Conservation (phyloP, 2,329 filamentous ascomycete genomes). For the Didymella keratinophila region DNA sequence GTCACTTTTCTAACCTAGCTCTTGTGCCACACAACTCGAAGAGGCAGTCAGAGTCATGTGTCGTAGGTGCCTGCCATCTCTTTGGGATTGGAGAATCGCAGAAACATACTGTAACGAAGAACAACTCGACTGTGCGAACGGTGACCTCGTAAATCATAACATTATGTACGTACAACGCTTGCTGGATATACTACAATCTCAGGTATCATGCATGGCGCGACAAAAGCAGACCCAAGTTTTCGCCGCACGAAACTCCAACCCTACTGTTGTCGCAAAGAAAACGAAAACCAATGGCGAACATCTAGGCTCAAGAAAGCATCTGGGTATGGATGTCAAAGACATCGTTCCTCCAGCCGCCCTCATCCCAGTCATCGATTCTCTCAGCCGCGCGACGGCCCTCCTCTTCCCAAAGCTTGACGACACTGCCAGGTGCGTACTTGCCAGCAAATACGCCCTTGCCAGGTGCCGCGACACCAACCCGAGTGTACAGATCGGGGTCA, state of each 20-base stretch:
- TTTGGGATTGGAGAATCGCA: too few species aligned
- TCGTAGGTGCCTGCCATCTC: too few species aligned
- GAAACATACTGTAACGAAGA: too few species aligned
- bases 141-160: neutral
- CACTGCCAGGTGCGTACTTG: constrained; percentile 85
- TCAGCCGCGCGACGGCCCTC: constrained; percentile 75
- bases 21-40: too few species aligned
- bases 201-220: neutral
- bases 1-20: too few species aligned
- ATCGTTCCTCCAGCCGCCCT: constrained; percentile 81
- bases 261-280: constrained; percentile 1
- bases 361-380: constrained; percentile 75
- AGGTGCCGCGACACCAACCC: constrained; percentile 72
- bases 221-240: constrained; percentile 6
- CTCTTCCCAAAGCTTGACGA: constrained; percentile 89
- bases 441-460: constrained; percentile 76
- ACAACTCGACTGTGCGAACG: too few species aligned
- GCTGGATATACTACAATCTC: constrained; percentile 8
- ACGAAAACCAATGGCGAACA: neutral
- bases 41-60: too few species aligned
- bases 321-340: constrained; percentile 70
- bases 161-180: constrained; percentile 8
- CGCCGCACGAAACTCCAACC: constrained; percentile 1
- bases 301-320: constrained; percentile 29
- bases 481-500: constrained; percentile 77